These are phyloP conservation scores for Alternaria rosae DNA, from an alignment of 2,329 filamentous ascomycete species.

Conservation along the genomic window DNA sequence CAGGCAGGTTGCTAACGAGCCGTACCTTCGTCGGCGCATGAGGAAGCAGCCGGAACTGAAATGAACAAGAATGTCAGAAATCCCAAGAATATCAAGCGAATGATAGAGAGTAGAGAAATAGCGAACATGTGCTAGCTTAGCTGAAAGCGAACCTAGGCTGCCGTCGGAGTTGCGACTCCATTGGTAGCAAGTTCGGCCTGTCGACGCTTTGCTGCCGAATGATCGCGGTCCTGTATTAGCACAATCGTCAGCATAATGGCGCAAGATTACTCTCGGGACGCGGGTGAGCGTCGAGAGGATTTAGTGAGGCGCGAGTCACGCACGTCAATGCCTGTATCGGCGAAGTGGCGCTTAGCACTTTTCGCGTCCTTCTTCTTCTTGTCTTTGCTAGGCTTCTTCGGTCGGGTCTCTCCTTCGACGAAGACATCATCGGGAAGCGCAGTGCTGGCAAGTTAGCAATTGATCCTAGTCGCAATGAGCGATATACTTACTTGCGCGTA, in stretches of 20 bases:
- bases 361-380: constrained; percentile 44
- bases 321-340: constrained; percentile 57
- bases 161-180: constrained; percentile 38
- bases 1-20: constrained; percentile 13
- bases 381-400: constrained; percentile 54
- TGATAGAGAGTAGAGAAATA: constrained; percentile 19
- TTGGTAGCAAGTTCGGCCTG: constrained; percentile 40
- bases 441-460: constrained; percentile 64
- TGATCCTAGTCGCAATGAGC: background rate
- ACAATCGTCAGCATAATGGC: constrained; percentile 42
- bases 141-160: constrained; percentile 38
- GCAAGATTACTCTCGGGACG: constrained; percentile 29
- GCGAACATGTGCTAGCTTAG: constrained; percentile 44
- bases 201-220: constrained; percentile 42
- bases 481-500: constrained; percentile 76
- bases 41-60: constrained; percentile 35
- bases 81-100: constrained; percentile 19
- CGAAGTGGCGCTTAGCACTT: constrained; percentile 53
- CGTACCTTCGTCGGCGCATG: constrained; percentile 18
- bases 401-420: constrained; percentile 71
- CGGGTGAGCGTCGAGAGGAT: constrained; percentile 23
- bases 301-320: constrained; percentile 41
- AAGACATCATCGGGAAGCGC: constrained; percentile 92
- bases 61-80: constrained; percentile 34
- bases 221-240: constrained; percentile 50